Evolutionary conservation across 2,329 filamentous ascomycete genomes (phyloP), one percentile per base, ranked within the genome.

Genomic region (Colletotrichum incanum): DNA sequence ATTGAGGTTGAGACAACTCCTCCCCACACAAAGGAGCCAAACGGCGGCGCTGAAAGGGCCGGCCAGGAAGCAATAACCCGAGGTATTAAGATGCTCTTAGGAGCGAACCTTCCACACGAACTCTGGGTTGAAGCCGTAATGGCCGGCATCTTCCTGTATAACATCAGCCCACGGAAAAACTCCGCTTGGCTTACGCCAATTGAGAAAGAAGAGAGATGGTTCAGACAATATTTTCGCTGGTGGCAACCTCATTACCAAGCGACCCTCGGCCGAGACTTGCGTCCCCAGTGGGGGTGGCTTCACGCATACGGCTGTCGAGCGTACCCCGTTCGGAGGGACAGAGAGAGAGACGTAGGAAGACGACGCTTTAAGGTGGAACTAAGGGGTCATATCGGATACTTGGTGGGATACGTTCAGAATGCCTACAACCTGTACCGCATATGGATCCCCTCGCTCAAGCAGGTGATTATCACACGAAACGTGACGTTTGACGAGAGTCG

Each of bases 201-300:
- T 37, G n/a, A 55, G 20, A 55, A 12, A 34, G 12, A 55, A 23
- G 3, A 37, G 11, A 16, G 18, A 11, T 55, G 23, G 31, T 55
- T 55, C 7, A 14, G 1, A 34, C 37, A 56, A 37, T 56, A 56
- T 23, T 56, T 56, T 23, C n/a, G 23, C 1, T 56, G 23, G 2
- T 56, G 39, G 14, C 5, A 23, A 56, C 9, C 7, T 1, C 7
- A n/a, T 2, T 37, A 56, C 12, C n/a, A n/a, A 23, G 11, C 2
- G 7, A 39, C 2, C 0, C 18, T 56, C 8, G 4, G 1, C 5
- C 14, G 14, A 0, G 8, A 56, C 3, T 23, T 56, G 14, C 5
- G 3, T 14, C 1, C 1, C 5, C 39, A 39, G 1, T 56, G 39
- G 1, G 1, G 1, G 2, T 56, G 23, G 4, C 31, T 8, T 1